Percentiles rank a stretch among this genome's conserved stretches.
phyloP scores from a whole-genome alignment of 345 rosid species.

The Euphorbia lathyris region DNA sequence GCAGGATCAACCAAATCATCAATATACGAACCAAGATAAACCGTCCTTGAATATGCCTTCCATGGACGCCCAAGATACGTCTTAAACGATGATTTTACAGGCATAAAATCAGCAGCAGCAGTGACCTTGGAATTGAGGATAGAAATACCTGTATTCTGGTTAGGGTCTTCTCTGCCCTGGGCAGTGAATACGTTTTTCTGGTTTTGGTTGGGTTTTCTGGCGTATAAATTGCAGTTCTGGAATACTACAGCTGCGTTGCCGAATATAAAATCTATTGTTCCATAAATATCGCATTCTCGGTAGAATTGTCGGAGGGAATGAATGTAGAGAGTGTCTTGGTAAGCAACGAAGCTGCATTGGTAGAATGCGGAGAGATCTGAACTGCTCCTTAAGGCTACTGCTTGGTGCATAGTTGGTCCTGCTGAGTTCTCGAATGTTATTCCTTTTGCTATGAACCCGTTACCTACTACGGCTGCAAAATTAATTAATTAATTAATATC shows the following conservation, averaged over 20 bases:
- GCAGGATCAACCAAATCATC: constrained; percentile 63
- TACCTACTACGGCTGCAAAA: constrained; percentile 62
- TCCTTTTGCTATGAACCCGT: constrained; percentile 71
- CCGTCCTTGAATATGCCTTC: constrained; percentile 74
- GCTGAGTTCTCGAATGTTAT: constrained; percentile 74
- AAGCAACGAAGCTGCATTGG: constrained; percentile 62
- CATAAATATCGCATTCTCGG: constrained; percentile 70
- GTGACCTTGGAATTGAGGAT: constrained; percentile 56
- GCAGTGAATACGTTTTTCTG: constrained; percentile 68
- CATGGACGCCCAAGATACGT: constrained; percentile 80
- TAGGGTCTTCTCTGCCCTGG: constrained; percentile 59
- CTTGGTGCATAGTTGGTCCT: constrained; percentile 79
- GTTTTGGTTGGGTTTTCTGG: constrained; percentile 54
- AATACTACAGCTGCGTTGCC: constrained; percentile 74
- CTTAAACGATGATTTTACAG: constrained; percentile 41
- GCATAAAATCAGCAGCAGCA: constrained; percentile 61
- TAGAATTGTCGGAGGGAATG: constrained; percentile 70
- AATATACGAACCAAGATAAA: constrained; percentile 43
- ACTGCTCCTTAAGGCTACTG: constrained; percentile 70
- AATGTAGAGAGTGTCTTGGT: constrained; percentile 77
- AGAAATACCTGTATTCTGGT: constrained; percentile 63
- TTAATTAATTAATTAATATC: too few relatives aligned
- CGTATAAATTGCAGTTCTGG: constrained; percentile 66
- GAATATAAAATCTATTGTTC: constrained; percentile 69
- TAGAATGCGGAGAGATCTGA: constrained; percentile 74